Percentiles rank a stretch among this genome's conserved stretches.
These are phyloP conservation scores for Tolypocladium ovalisporum DNA, from an alignment of 2,329 filamentous ascomycete genomes.

Conservation along the genomic window DNA sequence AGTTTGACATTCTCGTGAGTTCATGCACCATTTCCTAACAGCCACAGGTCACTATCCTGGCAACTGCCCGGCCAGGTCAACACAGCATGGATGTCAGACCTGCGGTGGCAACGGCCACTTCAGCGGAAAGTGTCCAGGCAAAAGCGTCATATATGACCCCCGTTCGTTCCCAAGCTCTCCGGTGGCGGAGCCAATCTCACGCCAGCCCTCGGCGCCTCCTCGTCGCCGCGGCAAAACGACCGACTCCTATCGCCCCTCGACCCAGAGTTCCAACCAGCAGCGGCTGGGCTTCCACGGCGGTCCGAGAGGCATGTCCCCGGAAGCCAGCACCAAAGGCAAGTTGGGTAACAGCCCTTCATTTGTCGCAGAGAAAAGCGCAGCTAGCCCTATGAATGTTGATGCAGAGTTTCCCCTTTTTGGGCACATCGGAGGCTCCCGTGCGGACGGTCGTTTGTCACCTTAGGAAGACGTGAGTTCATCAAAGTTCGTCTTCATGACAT, in stretches of 20 bases:
- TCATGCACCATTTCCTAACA: not conserved
- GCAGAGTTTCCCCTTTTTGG: not conserved
- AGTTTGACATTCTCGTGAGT: not conserved
- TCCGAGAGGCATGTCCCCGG: no score
- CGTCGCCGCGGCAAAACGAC: not conserved
- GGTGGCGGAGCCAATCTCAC: not conserved
- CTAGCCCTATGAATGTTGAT: not conserved
- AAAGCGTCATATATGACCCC: not conserved
- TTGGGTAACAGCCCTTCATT: no score
- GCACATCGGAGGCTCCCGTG: not conserved
- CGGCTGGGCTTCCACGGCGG: not conserved
- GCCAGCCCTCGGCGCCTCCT: not conserved
- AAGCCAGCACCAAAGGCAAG: not conserved
- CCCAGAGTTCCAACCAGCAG: not conserved
- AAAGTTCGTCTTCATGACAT: no score
- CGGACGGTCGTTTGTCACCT: conserved; percentile 13
- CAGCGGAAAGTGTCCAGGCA: not conserved
- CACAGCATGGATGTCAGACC: not conserved
- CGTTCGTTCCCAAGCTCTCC: not conserved
- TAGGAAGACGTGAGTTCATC: conserved; percentile 13
- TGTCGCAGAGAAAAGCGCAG: not conserved
- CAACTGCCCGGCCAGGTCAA: not conserved
- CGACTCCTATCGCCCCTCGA: not conserved
- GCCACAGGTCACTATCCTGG: not conserved
- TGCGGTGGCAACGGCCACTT: not conserved